Evolutionary conservation across 495 filamentous ascomycete species (phyloP), one percentile per base, ranked within the genome.

Genomic region (Alectoria sarmentosa): DNA sequence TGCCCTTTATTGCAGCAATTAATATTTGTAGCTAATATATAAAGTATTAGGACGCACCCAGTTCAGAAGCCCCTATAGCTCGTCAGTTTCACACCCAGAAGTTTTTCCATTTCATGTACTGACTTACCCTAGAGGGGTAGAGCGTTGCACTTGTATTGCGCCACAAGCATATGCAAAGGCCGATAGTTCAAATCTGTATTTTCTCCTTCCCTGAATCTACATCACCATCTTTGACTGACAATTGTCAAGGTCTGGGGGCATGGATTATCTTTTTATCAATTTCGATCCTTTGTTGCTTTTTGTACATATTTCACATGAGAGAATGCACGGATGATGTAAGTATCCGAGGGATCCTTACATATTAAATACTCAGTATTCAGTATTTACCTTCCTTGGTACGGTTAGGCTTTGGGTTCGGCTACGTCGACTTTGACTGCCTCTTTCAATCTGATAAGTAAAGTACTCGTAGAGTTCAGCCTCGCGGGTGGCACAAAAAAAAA

Each of bases 71-170:
- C 63, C 60, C 58, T 63, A 66, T 68, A 65, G 66, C 66, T 68
- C 55, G 44, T 48, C 15, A 48, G 44, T 48, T 0, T 8, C 14
- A 2, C 1, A 2, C 44, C 9, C n/a, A 1, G 15, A 48, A 48
- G 2, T 46, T 9, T 9, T 48, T 26, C 15, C n/a, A 26, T 48
- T 26, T 3, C 2, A 21, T 1, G 0, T 4, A 9, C 44, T 48
- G 8, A 48, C 42, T 23, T 9, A 5, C 3, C 19, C 0, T n/a
- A 48, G 44, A 68, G 66, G 61, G 66, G 66, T 65, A 68, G 55
- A 68, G 66, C 66, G 62, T 65, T 60, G 66, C 66, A 68, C 66
- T 68, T 68, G 66, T 68, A n/a, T n/a, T n/a, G n/a, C n/a, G n/a
- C n/a, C n/a, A 68, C 23, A 26, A 48, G n/a, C 57, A 9, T 21